phyloP scores from a whole-genome alignment of 2,329 filamentous ascomycete species.

The Davidsoniella eucalypti region DNA sequence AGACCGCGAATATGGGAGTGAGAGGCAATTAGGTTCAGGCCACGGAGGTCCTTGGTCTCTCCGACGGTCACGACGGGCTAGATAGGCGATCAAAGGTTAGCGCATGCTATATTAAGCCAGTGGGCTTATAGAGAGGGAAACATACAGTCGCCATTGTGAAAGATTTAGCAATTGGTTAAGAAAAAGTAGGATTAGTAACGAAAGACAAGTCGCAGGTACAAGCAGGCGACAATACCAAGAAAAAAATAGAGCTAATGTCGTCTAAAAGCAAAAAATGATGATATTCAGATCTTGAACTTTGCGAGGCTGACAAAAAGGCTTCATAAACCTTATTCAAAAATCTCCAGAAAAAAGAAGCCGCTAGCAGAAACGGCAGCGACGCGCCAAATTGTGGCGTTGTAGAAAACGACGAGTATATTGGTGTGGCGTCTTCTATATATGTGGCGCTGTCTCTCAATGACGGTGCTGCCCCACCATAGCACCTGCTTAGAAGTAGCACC shows the following conservation, averaged over 20 bases:
- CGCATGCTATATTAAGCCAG: background rate
- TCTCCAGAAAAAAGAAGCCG: background rate
- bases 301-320: slow-evolving; percentile 10
- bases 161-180: background rate
- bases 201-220: background rate
- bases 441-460: slow-evolving; percentile 1
- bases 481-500: background rate
- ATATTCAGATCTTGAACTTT: slow-evolving; percentile 17
- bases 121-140: slow-evolving; percentile 13
- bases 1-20: slow-evolving; percentile 96
- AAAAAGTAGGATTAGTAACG: background rate
- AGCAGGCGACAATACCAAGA: background rate
- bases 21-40: slow-evolving; percentile 91
- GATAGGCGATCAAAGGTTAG: slow-evolving; percentile 12
- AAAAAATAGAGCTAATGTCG: background rate
- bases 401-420: background rate
- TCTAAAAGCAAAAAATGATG: background rate
- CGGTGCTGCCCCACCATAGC: slow-evolving; percentile 3
- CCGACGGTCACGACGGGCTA: slow-evolving; percentile 61
- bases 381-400: slow-evolving; percentile 5
- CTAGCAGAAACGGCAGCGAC: slow-evolving; percentile 1
- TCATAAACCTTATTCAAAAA: background rate
- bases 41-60: slow-evolving; percentile 88
- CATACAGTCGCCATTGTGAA: slow-evolving; percentile 37
- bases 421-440: slow-evolving; percentile 3